Base-by-base conservation (phyloP, 2,329 filamentous ascomycete species). In the Rutstroemia sp. region DNA sequence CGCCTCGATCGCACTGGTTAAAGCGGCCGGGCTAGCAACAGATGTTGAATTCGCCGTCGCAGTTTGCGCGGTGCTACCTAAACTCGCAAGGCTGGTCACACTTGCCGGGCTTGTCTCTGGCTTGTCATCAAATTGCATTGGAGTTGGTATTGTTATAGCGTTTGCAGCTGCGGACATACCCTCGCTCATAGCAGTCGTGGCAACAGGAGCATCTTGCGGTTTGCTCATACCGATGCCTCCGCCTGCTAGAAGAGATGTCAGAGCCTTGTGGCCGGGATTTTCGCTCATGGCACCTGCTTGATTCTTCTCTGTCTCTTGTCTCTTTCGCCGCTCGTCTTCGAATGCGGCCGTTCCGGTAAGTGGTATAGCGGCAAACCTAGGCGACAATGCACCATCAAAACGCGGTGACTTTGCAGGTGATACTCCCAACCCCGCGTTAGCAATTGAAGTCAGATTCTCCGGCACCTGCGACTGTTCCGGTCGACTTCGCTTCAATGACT, bases 201-300 rank as follows among this genome's bases (percentile, higher is more conserved):
- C 62, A 25, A 59, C 46, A 2, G 77, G 75, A 60, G 74, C 75
- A 68, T 83, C 80, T 56, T 76, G 72, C n/a, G 78, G 72, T 58
- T 78, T 79, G 67, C 78, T 82, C 73, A 83, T 78, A 21, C 73
- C 72, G 68, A 80, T 75, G 23, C 75, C 74, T 56, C 72, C 76
- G 46, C 76, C 76, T 38, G 79, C 78, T 72, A 83, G 75, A 48
- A 84, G 72, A 19, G 78, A 78, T 21, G 75, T 73, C 30, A 84
- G 70, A 34, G 75, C 78, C 58, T 72, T 76, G 53, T 80, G 78
- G n/a, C 73, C 73, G 19, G 79, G 76, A 54, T 81, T 80, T 42
- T 81, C 78, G 66, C 74, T 81, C 50, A 72, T 75, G 38, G 73
- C 73, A 51, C 57, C 48, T 23, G 55, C 50, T 38, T 73, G 73